phyloP scores from a whole-genome alignment of 2,329 filamentous ascomycete species.

The Calonectria montana region DNA sequence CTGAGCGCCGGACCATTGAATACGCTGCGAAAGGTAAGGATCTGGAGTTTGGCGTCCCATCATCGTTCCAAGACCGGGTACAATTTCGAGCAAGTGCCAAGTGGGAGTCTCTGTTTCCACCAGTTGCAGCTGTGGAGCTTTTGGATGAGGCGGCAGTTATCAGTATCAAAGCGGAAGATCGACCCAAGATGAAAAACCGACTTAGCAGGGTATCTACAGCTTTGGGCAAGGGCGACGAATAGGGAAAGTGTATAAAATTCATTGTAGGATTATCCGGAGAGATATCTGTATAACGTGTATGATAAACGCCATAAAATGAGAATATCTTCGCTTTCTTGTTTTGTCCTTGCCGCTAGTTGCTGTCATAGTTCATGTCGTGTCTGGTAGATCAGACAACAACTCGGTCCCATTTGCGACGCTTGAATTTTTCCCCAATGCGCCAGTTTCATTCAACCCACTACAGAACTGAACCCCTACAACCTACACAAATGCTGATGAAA shows the following conservation, averaged over 20 bases:
- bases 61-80: background rate
- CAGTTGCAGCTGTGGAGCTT: slow-evolving; percentile 43
- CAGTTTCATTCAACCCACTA: slow-evolving; percentile 12
- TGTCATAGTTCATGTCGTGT: background rate
- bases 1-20: slow-evolving; percentile 70
- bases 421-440: slow-evolving; percentile 20
- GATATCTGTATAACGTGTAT: slow-evolving; percentile 20
- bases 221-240: background rate
- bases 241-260: background rate
- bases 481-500: background rate
- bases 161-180: slow-evolving; percentile 19
- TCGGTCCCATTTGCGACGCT: background rate
- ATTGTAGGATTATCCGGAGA: slow-evolving; percentile 12
- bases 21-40: slow-evolving; percentile 75
- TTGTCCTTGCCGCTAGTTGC: background rate
- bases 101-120: slow-evolving; percentile 64
- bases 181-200: slow-evolving; percentile 38
- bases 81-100: background rate
- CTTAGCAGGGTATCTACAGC: slow-evolving; percentile 39
- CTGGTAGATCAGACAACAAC: background rate
- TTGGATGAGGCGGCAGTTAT: slow-evolving; percentile 37
- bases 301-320: background rate
- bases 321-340: background rate
- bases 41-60: slow-evolving; percentile 71
- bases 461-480: slow-evolving; percentile 24